A percentile compares a stretch with the other conserved stretches of the same genome.
Conservation (phyloP, 129 eudicot species). For the Artemisia tridentata region DNA sequence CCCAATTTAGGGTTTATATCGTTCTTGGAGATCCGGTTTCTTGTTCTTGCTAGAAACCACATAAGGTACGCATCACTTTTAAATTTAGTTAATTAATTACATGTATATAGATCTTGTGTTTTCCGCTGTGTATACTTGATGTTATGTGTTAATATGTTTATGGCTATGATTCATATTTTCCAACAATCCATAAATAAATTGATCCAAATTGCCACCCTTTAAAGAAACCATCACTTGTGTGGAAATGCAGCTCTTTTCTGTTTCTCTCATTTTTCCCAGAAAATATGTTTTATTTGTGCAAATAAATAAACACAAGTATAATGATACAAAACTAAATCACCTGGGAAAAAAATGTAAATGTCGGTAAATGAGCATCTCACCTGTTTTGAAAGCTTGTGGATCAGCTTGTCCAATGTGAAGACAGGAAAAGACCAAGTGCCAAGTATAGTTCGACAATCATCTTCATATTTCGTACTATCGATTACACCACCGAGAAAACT, state of each 20-base stretch:
- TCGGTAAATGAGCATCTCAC: slow-evolving; percentile 31
- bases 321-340: neutral
- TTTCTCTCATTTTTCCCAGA: neutral
- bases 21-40: no score
- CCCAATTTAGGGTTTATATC: no score
- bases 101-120: no score
- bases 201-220: no score
- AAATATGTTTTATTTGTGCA: neutral
- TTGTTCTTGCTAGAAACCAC: no score
- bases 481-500: no score
- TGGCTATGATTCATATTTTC: no score
- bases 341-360: neutral
- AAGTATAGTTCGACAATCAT: slow-evolving; percentile 84
- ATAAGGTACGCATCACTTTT: no score
- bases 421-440: slow-evolving; percentile 84
- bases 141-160: no score
- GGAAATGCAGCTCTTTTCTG: slow-evolving; percentile 12
- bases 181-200: no score
- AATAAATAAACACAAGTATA: neutral
- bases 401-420: slow-evolving; percentile 91
- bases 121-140: no score
- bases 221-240: neutral
- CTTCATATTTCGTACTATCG: slow-evolving; percentile 87
- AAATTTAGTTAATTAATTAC: no score
- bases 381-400: slow-evolving; percentile 85